A percentile compares a stretch with the other conserved stretches of the same genome.
Evolutionary conservation across 2,329 filamentous ascomycete genomes (phyloP).

Genomic region (Lomentospora prolificans): DNA sequence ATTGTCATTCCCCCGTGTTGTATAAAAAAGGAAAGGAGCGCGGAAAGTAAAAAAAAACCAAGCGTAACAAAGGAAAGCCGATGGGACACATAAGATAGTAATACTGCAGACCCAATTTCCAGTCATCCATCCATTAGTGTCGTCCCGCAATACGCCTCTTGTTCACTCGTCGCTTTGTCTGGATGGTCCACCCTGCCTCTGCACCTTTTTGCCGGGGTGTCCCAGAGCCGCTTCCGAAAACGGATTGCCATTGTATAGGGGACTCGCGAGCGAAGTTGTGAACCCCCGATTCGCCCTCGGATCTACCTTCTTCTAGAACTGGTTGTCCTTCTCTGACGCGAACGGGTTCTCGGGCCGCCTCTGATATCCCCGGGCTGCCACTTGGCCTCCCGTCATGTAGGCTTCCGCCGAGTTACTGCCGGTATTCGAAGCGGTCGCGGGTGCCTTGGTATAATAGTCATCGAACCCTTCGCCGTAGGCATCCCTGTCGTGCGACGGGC

Average conservation of each 20-base stretch:
- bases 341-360: constrained; percentile 3
- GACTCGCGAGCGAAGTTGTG: constrained; percentile 11
- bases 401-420: not conserved
- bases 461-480: not conserved
- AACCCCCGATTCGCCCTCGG: constrained; percentile 3
- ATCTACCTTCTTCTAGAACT: not conserved
- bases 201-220: not conserved
- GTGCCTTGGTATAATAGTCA: not conserved
- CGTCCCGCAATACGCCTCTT: not conserved
- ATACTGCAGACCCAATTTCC: not conserved
- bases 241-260: constrained; percentile 8
- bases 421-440: too few relatives aligned
- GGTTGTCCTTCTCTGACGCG: not conserved
- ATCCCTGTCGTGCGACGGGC: not conserved
- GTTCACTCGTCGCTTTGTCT: not conserved
- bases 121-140: not conserved
- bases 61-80: not conserved
- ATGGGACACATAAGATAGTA: too few relatives aligned
- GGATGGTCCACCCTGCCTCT: not conserved
- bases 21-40: not conserved
- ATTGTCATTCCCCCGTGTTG: not conserved
- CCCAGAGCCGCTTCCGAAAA: constrained; percentile 5
- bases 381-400: not conserved
- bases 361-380: constrained; percentile 3
- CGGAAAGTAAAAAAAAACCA: not conserved